Base-by-base conservation (phyloP, 2,329 filamentous ascomycete genomes). In the Pleurostoma richardsiae region DNA sequence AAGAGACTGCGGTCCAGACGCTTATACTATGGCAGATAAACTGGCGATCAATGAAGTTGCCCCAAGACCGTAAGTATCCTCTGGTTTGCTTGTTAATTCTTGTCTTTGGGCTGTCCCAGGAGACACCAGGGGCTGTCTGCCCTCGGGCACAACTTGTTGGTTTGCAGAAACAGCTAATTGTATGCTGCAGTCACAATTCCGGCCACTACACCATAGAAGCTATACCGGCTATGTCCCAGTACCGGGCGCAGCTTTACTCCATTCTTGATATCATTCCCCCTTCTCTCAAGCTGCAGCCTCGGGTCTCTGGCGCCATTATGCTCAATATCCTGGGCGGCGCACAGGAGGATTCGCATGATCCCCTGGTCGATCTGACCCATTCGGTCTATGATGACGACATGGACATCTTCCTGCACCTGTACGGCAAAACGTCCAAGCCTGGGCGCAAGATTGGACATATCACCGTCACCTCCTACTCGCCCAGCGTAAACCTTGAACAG, bases 161-260 rank as follows among this genome's bases (percentile, higher is more conserved):
- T 19, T 19, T 19, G 19, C 19, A 19, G 19, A 19, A 19, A 19
- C 19, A 19, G 19, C 19, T 19, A 19, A 19, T 19, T 19, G 19
- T 2, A 19, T 19, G 19, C 19, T 19, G 19, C 19, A 19, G 19
- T 19, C 91, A 96, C 69, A 96, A 96, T 71, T 95, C 89, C 0
- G 94, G 94, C 1, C 94, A 97, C 68, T 92, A 91, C 68, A 95
- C 88, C 3, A 97, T 97, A 54, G 92, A 99, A 70, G 88, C 89
- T 4, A 89, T 94, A 42, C 83, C 85, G 0, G 81, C 92, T 50
- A 76, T 85, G 70, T 96, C 90, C 1, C 94, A 99, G 67, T 99
- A 89, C 68, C 90, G 94, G 63, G 87, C 90, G 2, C 91, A 99
- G 62, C 80, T 97, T 7, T 82, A 85, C 49, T 83, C 92, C 2